phyloP scores from a whole-genome alignment of 169 alveolate genomes.

The Sarcocystis neurona region DNA sequence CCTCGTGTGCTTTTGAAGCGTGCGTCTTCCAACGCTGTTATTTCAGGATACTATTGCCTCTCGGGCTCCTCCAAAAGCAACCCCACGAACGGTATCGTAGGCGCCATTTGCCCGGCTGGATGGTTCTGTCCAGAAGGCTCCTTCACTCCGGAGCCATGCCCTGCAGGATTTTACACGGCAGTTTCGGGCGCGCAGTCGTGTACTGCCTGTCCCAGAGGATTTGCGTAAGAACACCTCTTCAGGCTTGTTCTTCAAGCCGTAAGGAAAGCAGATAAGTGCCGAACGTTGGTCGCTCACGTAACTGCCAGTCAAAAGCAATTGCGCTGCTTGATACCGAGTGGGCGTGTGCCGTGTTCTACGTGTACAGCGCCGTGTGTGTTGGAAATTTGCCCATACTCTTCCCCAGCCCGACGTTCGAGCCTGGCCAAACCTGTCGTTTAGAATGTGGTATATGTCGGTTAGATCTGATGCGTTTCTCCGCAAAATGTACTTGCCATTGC shows the following conservation, averaged over 20 bases:
- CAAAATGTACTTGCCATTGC: too few species aligned
- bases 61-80: slow-evolving; percentile 6
- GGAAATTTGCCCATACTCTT: too few species aligned
- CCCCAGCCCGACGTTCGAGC: too few species aligned
- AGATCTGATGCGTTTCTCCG: too few species aligned
- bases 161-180: slow-evolving; percentile 36
- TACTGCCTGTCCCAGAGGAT: slow-evolving; percentile 54
- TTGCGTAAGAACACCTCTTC: neutral
- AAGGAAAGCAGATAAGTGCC: too few species aligned
- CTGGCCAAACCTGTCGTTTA: too few species aligned
- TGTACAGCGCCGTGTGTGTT: too few species aligned
- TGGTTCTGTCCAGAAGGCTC: slow-evolving; percentile 50
- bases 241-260: neutral
- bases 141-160: slow-evolving; percentile 45
- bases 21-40: neutral
- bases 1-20: neutral
- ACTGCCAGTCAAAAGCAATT: too few species aligned
- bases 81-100: slow-evolving; percentile 49
- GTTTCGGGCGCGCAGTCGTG: slow-evolving; percentile 28
- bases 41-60: slow-evolving; percentile 47
- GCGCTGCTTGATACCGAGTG: too few species aligned
- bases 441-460: too few species aligned
- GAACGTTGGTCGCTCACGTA: too few species aligned
- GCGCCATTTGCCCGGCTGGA: slow-evolving; percentile 50
- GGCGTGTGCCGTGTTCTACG: too few species aligned